phyloP scores from a whole-genome alignment of 2,329 filamentous ascomycete genomes.

The Neurospora sp. region DNA sequence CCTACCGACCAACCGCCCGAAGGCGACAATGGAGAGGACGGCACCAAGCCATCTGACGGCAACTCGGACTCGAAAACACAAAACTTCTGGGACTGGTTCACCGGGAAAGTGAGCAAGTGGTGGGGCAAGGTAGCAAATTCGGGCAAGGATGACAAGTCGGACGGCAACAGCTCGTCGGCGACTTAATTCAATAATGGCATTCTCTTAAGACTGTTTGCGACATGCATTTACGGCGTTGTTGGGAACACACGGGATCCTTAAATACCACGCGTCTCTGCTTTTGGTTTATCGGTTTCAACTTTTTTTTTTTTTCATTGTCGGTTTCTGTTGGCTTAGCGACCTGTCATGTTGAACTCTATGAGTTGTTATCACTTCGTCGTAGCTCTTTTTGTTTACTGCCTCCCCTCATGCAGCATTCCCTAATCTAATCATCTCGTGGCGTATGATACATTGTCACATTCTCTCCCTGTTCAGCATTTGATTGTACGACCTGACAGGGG shows the following conservation, averaged over 20 bases:
- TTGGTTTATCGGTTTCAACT: background rate
- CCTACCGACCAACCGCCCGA: conserved; percentile 12
- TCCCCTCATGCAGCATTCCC: background rate
- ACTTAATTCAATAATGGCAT: background rate
- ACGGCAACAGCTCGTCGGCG: background rate
- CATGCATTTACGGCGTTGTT: background rate
- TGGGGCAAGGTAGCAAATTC: conserved; percentile 34
- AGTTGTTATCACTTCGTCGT: background rate
- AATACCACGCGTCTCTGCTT: background rate
- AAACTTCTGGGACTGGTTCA: conserved; percentile 42
- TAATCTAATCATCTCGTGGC: background rate
- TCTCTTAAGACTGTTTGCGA: background rate
- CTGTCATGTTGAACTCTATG: background rate
- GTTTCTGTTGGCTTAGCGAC: background rate
- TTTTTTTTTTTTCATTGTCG: background rate
- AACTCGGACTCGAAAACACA: conserved; percentile 22
- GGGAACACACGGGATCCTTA: background rate
- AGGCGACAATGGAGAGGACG: conserved; percentile 16
- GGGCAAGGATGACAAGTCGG: conserved; percentile 2
- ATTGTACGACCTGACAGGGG: background rate
- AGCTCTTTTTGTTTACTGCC: background rate
- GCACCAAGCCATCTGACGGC: conserved; percentile 14
- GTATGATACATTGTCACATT: background rate
- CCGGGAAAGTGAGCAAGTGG: conserved; percentile 34
- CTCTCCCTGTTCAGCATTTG: background rate